Percentiles rank a stretch among this genome's conserved stretches.
Conservation (phyloP, 257 asterid species). For the Nicotiana attenuata region DNA sequence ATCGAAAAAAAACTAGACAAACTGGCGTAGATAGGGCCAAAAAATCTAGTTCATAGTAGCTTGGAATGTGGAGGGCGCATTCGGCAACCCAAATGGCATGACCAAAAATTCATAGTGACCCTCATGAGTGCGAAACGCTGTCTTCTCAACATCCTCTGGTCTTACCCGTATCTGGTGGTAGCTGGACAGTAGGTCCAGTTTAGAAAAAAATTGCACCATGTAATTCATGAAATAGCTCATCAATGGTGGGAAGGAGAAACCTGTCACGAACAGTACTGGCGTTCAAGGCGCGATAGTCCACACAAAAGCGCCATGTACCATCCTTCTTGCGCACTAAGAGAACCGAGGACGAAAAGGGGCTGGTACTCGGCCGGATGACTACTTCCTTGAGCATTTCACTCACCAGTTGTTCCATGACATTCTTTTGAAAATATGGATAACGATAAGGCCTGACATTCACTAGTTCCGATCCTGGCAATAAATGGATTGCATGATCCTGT, state of each 20-base stretch:
- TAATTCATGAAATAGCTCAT: background rate
- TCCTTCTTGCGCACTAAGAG: background rate
- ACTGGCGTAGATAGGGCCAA: background rate
- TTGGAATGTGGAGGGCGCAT: constrained; percentile 10
- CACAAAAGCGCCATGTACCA: background rate
- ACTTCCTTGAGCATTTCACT: background rate
- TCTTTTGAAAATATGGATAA: background rate
- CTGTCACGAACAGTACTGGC: background rate
- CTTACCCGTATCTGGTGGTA: background rate
- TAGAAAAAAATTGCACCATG: background rate
- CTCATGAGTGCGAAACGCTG: constrained; percentile 5
- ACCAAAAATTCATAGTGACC: background rate
- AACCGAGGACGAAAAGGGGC: background rate
- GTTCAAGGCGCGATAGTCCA: background rate
- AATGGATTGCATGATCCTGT: background rate
- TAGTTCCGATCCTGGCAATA: background rate
- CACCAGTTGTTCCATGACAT: background rate
- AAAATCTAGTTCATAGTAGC: background rate
- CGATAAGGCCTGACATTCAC: background rate
- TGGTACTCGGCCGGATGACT: background rate
- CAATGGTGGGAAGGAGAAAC: background rate
- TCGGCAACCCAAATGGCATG: background rate
- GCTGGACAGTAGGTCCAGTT: background rate
- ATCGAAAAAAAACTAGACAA: background rate
- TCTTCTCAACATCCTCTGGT: background rate